Evolutionary conservation across 805 yeast genomes (phyloP).

Genomic region (Metschnikowia cubensis): DNA sequence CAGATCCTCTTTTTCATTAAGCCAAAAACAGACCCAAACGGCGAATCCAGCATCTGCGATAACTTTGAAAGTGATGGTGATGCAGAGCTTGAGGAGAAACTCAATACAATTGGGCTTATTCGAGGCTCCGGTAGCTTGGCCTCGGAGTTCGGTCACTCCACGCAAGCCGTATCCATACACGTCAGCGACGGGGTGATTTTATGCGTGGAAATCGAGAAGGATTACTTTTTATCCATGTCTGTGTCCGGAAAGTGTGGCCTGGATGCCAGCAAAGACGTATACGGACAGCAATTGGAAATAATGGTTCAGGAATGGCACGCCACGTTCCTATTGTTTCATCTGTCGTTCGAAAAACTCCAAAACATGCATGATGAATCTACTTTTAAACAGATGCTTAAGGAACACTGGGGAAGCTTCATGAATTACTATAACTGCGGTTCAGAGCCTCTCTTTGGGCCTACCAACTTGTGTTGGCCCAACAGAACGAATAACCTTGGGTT

Average conservation of each 20-base stretch:
- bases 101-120: conserved; percentile 32
- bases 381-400: conserved; percentile 17
- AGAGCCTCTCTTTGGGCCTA: conserved; percentile 19
- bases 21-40: conserved; percentile 4
- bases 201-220: conserved; percentile 23
- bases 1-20: conserved; percentile 33
- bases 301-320: conserved; percentile 22
- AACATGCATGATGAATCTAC: conserved; percentile 16
- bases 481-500: conserved; percentile 33
- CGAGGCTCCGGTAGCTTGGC: conserved; percentile 35
- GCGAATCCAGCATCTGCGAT: not conserved
- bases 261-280: conserved; percentile 16
- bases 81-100: conserved; percentile 19
- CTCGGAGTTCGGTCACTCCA: conserved; percentile 19
- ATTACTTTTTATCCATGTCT: conserved; percentile 27
- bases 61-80: not conserved
- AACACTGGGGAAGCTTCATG: conserved; percentile 31
- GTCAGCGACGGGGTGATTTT: conserved; percentile 25
- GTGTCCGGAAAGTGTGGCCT: conserved; percentile 15
- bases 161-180: conserved; percentile 21
- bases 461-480: conserved; percentile 33
- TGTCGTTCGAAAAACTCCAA: conserved; percentile 19
- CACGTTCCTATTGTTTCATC: conserved; percentile 27
- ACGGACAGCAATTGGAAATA: conserved; percentile 25
- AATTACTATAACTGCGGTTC: conserved; percentile 21